A percentile compares a stretch with the other conserved stretches of the same genome.
Evolutionary conservation across 352 stramenopile genomes (phyloP).

Genomic region (Phytophthora brassicae): DNA sequence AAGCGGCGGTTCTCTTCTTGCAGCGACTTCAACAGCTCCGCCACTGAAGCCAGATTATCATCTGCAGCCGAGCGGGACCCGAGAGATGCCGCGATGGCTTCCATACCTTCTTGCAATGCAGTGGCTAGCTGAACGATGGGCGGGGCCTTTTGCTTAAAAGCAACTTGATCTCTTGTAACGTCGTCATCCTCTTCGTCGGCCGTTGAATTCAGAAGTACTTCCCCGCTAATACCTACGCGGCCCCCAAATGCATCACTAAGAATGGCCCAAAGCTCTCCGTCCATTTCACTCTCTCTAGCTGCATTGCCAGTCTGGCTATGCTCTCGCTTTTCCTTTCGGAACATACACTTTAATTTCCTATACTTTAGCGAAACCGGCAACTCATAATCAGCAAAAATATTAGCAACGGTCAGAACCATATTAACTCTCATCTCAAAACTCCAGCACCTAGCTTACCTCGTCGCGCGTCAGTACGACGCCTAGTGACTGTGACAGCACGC

Average conservation of each 20-base stretch:
- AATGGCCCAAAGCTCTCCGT: slow-evolving; percentile 1
- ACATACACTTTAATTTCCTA: slow-evolving; percentile 10
- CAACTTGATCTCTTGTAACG: not conserved
- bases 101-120: slow-evolving; percentile 2
- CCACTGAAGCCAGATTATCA: not conserved
- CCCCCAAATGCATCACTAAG: slow-evolving; percentile 3
- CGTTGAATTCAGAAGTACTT: not conserved
- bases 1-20: not conserved
- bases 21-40: not conserved
- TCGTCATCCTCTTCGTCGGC: not conserved
- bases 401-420: not conserved
- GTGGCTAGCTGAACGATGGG: slow-evolving; percentile 1
- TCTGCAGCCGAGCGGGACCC: not conserved
- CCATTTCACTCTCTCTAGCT: not conserved
- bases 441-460: not conserved
- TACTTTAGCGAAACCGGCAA: slow-evolving; percentile 10
- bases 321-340: slow-evolving; percentile 2
- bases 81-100: not conserved
- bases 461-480: slow-evolving; percentile 1
- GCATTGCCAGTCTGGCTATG: not conserved
- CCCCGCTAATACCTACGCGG: slow-evolving; percentile 1
- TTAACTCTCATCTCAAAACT: not conserved
- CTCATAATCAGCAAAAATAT: not conserved
- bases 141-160: not conserved
- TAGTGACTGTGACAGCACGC: slow-evolving; percentile 5